These are phyloP conservation scores for Aphanomyces euteiches DNA, from an alignment of 352 stramenopile genomes.

Conservation along the genomic window DNA sequence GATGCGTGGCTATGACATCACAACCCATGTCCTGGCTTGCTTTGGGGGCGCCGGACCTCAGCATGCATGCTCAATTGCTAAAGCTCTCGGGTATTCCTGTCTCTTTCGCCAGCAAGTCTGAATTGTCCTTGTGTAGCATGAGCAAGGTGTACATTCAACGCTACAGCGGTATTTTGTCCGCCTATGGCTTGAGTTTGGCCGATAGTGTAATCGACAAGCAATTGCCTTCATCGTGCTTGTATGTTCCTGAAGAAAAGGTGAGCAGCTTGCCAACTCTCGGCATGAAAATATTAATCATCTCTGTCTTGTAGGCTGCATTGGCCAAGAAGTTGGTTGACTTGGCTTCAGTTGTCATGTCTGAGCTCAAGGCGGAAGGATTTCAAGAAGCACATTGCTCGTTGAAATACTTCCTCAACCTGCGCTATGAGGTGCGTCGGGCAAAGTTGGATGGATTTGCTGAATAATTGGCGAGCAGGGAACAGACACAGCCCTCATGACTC, in stretches of 20 bases:
- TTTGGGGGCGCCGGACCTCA: slow-evolving; percentile 98
- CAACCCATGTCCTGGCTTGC: slow-evolving; percentile 93
- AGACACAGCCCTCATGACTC: slow-evolving; percentile 97
- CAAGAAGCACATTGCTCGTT: slow-evolving; percentile 68
- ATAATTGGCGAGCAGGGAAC: slow-evolving; percentile 66
- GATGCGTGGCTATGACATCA: slow-evolving; percentile 98
- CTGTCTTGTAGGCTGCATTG: slow-evolving; percentile 33
- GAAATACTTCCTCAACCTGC: slow-evolving; percentile 97
- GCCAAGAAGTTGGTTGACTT: slow-evolving; percentile 50
- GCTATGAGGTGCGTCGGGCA: slow-evolving; percentile 77
- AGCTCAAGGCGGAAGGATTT: slow-evolving; percentile 87
- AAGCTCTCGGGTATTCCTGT: slow-evolving; percentile 69
- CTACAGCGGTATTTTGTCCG: slow-evolving; percentile 98
- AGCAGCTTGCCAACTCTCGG: neutral
- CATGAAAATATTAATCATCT: slow-evolving; percentile 10
- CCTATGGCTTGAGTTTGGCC: slow-evolving; percentile 95
- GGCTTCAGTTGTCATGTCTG: slow-evolving; percentile 53
- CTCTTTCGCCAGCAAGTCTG: neutral
- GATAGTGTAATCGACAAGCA: slow-evolving; percentile 98
- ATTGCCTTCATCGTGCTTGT: slow-evolving; percentile 76
- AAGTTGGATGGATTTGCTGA: neutral
- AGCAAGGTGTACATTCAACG: slow-evolving; percentile 97
- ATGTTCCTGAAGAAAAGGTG: slow-evolving; percentile 52
- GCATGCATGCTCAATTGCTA: slow-evolving; percentile 96
- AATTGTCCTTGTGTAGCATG: slow-evolving; percentile 60